Percentiles rank a stretch among this genome's conserved stretches.
These are phyloP conservation scores for Mycena latifolia DNA, from an alignment of 768 basidiomycete species.

Conservation along the genomic window DNA sequence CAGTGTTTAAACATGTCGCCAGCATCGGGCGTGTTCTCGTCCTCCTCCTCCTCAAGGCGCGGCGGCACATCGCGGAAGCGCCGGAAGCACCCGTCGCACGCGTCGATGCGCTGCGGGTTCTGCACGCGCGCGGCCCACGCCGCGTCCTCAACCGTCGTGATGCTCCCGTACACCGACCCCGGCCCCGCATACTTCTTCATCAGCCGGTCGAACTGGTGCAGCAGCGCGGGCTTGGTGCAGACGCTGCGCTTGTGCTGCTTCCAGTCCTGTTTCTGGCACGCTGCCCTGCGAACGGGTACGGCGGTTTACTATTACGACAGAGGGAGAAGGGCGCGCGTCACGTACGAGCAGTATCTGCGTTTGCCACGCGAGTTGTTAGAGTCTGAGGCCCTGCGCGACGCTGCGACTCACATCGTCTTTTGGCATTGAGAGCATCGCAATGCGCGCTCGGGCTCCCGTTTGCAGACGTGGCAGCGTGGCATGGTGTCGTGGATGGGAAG, in stretches of 20 bases:
- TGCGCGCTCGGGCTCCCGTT: conserved; percentile 30
- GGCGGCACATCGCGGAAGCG: conserved; percentile 33
- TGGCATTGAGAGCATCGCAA: conserved; percentile 38
- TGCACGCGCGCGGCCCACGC: conserved; percentile 27
- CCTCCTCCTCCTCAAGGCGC: conserved; percentile 30
- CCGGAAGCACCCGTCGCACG: conserved; percentile 36
- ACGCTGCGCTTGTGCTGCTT: conserved; percentile 39
- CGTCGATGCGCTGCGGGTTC: conserved; percentile 10
- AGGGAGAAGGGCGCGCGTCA: too few relatives aligned
- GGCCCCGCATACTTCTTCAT: not conserved
- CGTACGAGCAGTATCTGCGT: not conserved
- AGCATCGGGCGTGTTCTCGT: conserved; percentile 28
- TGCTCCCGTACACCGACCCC: not conserved
- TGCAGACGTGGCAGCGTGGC: conserved; percentile 33
- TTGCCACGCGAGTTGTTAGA: too few relatives aligned
- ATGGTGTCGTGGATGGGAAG: too few relatives aligned
- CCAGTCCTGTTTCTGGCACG: conserved; percentile 38
- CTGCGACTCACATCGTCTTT: conserved; percentile 33
- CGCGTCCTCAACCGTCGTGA: not conserved
- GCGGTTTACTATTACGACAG: too few relatives aligned
- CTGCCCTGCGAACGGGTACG: conserved; percentile 14
- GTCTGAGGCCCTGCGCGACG: too few relatives aligned
- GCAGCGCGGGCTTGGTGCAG: conserved; percentile 34
- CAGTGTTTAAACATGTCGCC: conserved; percentile 25
- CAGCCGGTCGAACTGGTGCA: conserved; percentile 33